Conservation (phyloP, 1,284 basidiomycete genomes). For the Mycena citricolor region DNA sequence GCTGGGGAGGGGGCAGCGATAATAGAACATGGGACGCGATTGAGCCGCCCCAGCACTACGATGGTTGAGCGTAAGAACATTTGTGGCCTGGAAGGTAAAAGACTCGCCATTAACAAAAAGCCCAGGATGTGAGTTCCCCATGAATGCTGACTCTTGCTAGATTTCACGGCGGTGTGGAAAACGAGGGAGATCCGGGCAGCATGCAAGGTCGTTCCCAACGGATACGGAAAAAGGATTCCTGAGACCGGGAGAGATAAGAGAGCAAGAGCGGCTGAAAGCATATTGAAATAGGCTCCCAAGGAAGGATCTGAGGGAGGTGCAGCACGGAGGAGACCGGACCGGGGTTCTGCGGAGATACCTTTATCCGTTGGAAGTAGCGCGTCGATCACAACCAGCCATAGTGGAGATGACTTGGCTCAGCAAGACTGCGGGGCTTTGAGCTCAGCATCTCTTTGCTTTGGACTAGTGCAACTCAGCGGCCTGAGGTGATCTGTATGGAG, state of each 20-base stretch:
- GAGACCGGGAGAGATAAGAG: slow-evolving; percentile 33
- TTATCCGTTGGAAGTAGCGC: too few relatives aligned
- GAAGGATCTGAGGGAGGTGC: too few relatives aligned
- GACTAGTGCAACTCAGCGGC: too few relatives aligned
- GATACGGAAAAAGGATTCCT: slow-evolving; percentile 37
- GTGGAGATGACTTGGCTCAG: too few relatives aligned
- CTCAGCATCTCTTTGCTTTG: too few relatives aligned
- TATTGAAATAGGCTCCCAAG: too few relatives aligned
- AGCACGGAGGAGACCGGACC: too few relatives aligned
- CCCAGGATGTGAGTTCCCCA: slow-evolving; percentile 19
- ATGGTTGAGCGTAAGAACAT: neutral
- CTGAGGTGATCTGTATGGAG: too few relatives aligned
- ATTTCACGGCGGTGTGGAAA: slow-evolving; percentile 36
- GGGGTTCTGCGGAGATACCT: too few relatives aligned
- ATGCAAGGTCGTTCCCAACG: slow-evolving; percentile 39
- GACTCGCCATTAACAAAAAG: slow-evolving; percentile 17
- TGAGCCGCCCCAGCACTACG: slow-evolving; percentile 48
- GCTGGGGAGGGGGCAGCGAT: slow-evolving; percentile 43
- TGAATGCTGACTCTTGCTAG: slow-evolving; percentile 14
- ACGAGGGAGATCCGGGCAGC: slow-evolving; percentile 41
- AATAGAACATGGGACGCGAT: slow-evolving; percentile 42
- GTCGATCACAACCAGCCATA: too few relatives aligned
- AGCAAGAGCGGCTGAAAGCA: slow-evolving; percentile 28
- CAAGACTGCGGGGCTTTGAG: too few relatives aligned
- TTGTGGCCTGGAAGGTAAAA: neutral